A percentile compares a stretch with the other conserved stretches of the same genome.
Conservation (phyloP, 805 yeast genomes). For the Alloascoidea hylecoeti region DNA sequence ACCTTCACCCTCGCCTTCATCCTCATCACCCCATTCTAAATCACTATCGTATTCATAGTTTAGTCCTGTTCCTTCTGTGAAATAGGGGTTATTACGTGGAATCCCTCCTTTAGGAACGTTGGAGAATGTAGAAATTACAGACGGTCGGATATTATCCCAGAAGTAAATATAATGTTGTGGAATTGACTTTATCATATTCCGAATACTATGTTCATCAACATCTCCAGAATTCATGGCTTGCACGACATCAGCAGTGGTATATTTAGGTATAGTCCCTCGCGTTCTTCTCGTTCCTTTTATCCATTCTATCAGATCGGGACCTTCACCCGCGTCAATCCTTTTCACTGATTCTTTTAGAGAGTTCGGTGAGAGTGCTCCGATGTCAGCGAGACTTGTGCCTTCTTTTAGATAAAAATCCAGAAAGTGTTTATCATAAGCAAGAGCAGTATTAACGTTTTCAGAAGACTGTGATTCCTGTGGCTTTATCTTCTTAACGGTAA, state of each 20-base stretch:
- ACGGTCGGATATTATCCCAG: slow-evolving; percentile 37
- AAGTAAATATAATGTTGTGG: slow-evolving; percentile 19
- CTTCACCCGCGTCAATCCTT: neutral
- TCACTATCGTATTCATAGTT: slow-evolving; percentile 39
- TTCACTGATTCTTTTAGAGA: neutral
- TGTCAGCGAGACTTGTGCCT: neutral
- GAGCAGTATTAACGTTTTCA: neutral
- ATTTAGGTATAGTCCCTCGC: slow-evolving; percentile 11
- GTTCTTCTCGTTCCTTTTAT: neutral
- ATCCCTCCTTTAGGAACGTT: slow-evolving; percentile 12
- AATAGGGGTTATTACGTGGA: slow-evolving; percentile 12
- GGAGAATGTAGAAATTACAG: slow-evolving; percentile 39
- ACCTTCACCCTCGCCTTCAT: slow-evolving; percentile 26
- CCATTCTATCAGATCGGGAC: slow-evolving; percentile 2
- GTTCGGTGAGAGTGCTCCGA: slow-evolving; percentile 5
- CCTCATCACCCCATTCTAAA: slow-evolving; percentile 41
- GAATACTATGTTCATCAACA: slow-evolving; percentile 9
- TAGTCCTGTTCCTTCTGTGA: slow-evolving; percentile 15
- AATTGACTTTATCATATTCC: slow-evolving; percentile 8
- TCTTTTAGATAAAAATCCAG: neutral
- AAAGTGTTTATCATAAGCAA: slow-evolving; percentile 1
- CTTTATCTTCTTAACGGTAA: slow-evolving; percentile 5
- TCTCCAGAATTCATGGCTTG: slow-evolving; percentile 7
- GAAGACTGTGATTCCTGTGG: slow-evolving; percentile 5
- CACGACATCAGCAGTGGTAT: slow-evolving; percentile 10